Percentiles rank a stretch among this genome's conserved stretches.
Conservation (phyloP, 1,284 basidiomycete genomes). For the Trametes sp. region DNA sequence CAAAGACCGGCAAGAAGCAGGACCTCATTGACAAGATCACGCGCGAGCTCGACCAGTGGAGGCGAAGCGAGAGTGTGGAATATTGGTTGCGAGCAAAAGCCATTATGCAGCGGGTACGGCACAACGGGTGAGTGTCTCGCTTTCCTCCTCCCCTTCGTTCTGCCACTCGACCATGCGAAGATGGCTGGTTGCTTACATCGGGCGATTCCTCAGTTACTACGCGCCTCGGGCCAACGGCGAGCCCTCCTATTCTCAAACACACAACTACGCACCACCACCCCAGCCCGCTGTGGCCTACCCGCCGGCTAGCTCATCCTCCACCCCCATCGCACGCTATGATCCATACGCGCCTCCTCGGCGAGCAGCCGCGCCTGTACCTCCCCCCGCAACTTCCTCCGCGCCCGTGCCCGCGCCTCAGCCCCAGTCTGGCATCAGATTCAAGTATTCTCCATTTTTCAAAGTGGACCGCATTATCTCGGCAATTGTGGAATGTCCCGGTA, state of each 20-base stretch:
- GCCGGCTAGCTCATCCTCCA: constrained; percentile 18
- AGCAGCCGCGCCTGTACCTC: constrained; percentile 40
- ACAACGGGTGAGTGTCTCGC: constrained; percentile 61
- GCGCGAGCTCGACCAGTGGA: constrained; percentile 64
- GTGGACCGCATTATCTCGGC: constrained; percentile 70
- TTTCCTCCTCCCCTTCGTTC: not conserved
- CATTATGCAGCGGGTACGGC: constrained; percentile 68
- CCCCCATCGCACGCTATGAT: constrained; percentile 58
- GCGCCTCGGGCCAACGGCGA: constrained; percentile 25
- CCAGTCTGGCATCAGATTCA: constrained; percentile 67
- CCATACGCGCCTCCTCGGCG: constrained; percentile 68
- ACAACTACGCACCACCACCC: constrained; percentile 23
- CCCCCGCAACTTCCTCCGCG: constrained; percentile 37
- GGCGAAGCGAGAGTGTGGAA: constrained; percentile 58
- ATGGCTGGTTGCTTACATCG: not conserved
- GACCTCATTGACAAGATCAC: constrained; percentile 81
- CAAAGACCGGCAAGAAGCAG: constrained; percentile 84
- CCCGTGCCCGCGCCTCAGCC: constrained; percentile 35
- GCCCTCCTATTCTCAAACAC: constrained; percentile 21
- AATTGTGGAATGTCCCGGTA: constrained; percentile 80
- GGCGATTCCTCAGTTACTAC: constrained; percentile 19
- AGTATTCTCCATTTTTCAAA: constrained; percentile 79
- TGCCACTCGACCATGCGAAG: not conserved
- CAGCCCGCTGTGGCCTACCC: constrained; percentile 26
- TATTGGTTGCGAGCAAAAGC: constrained; percentile 71